Percentiles rank a stretch among this genome's conserved stretches.
Conservation (phyloP, 1,284 basidiomycete species). For the Mycosarcoma maydis region DNA sequence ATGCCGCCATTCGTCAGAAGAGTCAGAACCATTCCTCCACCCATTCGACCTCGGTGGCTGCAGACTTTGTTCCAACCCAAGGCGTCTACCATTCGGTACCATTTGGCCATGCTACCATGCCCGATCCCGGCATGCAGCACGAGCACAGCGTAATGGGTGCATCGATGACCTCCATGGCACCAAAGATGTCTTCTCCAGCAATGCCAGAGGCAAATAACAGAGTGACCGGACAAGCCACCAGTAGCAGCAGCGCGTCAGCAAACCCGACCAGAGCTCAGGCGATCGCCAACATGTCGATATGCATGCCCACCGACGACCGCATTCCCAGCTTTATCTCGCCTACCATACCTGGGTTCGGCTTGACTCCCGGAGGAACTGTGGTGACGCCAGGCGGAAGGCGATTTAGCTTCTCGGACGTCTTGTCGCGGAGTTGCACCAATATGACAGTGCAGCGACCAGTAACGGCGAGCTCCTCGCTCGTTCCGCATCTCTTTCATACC, state of each 20-base stretch:
- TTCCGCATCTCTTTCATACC: conserved; percentile 11
- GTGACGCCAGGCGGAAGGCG: conserved; percentile 41
- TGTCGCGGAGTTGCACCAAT: conserved; percentile 9
- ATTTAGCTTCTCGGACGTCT: conserved; percentile 44
- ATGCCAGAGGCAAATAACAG: not conserved
- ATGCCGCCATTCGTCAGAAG: conserved; percentile 39
- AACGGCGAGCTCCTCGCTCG: conserved; percentile 23
- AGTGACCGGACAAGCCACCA: not conserved
- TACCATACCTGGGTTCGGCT: conserved; percentile 26
- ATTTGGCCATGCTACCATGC: conserved; percentile 8
- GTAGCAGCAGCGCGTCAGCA: not conserved
- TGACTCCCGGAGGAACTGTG: conserved; percentile 30
- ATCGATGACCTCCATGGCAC: not conserved
- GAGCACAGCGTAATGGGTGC: conserved; percentile 3
- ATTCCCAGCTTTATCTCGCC: conserved; percentile 33
- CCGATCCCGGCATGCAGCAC: conserved; percentile 7
- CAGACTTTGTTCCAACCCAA: not conserved
- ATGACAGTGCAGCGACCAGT: conserved; percentile 20
- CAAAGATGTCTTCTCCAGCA: not conserved
- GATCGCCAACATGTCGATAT: conserved; percentile 33
- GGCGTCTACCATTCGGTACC: conserved; percentile 4
- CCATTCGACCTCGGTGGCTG: not conserved
- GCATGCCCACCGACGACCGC: conserved; percentile 30
- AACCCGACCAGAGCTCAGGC: conserved; percentile 14
- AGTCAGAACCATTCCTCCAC: conserved; percentile 8